Base-by-base conservation (phyloP, 768 basidiomycete genomes). In the Galerina sulciceps region DNA sequence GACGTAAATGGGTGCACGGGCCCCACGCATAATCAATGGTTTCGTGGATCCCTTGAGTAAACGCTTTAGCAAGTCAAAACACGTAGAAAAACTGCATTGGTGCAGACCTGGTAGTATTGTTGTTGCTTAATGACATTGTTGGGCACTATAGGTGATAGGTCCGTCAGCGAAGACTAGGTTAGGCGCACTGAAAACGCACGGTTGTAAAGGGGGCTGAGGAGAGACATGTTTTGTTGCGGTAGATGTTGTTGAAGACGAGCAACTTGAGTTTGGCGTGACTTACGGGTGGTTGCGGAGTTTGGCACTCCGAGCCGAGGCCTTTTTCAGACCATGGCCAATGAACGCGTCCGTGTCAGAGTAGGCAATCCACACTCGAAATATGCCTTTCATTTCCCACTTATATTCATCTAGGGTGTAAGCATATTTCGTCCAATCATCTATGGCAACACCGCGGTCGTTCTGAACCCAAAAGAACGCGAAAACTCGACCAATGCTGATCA, bases 381-480 rank as follows among this genome's bases (percentile, higher is more conserved):
- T 56, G 34, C 46, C 55, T 47, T 62, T 57, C 52, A 60, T 58
- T 38, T 26, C 14, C 20, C 22, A 35, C 37, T 66, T 51, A 59
- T 35, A 58, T 31, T 42, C 26, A 47, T 50, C 35, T 65, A 96
- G 94, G 95, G 94, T 36, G 77, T 96, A 41, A 90, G 85, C 63
- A 92, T 99, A 51, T 87, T 86, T 70, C 83, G 97, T 48, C 93
- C 96, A 1, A 86, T 99, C 64, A 92, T 99, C 59, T 99, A 98
- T 76, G 97, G 97, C 47, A 99, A 99, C 72, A 91, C 90, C 11
- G 93, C 96, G 34, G 81, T 84, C 0, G 85, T 94, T 54, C 73
- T 99, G 60, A 88, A 85, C 0, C 76, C 83, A 14, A 85, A 87
- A 65, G 95, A 97, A 70, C 83, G 86, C 53, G 84, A 86, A 61